Evolutionary conservation across 2,329 filamentous ascomycete genomes (phyloP).

Genomic region (Trichoderma sp.): DNA sequence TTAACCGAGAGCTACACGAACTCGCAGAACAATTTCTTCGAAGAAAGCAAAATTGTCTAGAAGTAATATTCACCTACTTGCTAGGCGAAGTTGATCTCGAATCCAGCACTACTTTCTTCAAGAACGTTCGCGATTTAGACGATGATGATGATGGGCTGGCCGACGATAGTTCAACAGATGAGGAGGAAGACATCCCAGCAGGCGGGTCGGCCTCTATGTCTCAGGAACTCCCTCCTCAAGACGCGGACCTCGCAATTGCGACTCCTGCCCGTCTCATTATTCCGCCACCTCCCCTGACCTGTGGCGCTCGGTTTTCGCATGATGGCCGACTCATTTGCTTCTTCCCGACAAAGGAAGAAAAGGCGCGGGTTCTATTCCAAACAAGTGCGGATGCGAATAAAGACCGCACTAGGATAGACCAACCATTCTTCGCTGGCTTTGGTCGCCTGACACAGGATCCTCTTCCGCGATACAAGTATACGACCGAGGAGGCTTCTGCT

Average conservation of each 20-base stretch:
- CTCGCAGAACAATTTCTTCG: conserved; percentile 58
- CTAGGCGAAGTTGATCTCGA: conserved; percentile 64
- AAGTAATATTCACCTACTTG: conserved; percentile 63
- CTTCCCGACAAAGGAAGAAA: conserved; percentile 68
- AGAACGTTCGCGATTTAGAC: conserved; percentile 64
- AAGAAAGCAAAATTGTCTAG: conserved; percentile 62
- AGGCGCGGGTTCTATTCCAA: conserved; percentile 52
- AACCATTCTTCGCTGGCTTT: conserved; percentile 58
- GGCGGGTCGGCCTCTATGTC: conserved; percentile 61
- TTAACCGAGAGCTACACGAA: conserved; percentile 58
- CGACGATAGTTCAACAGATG: conserved; percentile 84
- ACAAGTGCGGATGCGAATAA: conserved; percentile 47
- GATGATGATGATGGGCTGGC: conserved; percentile 57
- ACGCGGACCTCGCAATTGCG: conserved; percentile 55
- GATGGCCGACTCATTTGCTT: conserved; percentile 67
- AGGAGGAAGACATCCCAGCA: conserved; percentile 60
- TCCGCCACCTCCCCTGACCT: conserved; percentile 58
- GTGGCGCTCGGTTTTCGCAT: conserved; percentile 62
- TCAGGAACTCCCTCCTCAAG: conserved; percentile 58
- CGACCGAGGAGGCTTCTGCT: conserved; percentile 52
- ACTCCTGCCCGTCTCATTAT: conserved; percentile 54
- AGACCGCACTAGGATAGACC: conserved; percentile 52
- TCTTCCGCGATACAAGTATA: conserved; percentile 48
- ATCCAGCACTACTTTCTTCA: conserved; percentile 61
- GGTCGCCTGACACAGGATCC: conserved; percentile 55